phyloP scores from a whole-genome alignment of 805 yeast species.

The Hanseniaspora taiwanica region DNA sequence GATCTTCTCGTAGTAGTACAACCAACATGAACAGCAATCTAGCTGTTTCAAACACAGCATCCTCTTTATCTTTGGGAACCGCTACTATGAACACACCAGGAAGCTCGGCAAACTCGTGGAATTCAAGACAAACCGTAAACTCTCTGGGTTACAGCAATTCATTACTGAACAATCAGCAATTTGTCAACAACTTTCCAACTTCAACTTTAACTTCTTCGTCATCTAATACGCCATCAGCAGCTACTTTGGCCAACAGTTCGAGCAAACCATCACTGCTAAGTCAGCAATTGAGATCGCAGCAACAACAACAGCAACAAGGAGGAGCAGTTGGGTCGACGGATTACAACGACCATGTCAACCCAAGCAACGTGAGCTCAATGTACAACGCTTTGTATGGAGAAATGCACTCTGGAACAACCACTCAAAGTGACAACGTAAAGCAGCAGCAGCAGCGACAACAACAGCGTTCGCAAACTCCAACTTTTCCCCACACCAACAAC shows the following conservation, averaged over 20 bases:
- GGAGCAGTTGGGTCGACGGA: no score
- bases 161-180: background rate
- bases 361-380: slow-evolving; percentile 6
- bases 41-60: background rate
- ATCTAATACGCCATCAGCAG: no score
- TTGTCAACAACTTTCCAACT: background rate
- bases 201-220: no score
- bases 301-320: background rate
- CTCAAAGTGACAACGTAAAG: background rate
- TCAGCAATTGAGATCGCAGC: slow-evolving; percentile 13
- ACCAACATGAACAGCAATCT: background rate
- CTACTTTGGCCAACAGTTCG: background rate
- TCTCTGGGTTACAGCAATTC: background rate
- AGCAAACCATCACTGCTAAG: slow-evolving; percentile 22
- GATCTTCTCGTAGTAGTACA: background rate
- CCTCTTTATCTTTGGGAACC: no score
- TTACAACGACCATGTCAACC: slow-evolving; percentile 2
- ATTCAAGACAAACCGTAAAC: background rate
- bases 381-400: slow-evolving; percentile 5
- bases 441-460: background rate
- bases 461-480: no score
- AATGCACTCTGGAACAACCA: background rate
- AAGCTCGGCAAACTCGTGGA: background rate
- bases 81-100: no score
- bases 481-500: background rate